Conservation (phyloP, 768 basidiomycete species). For the Leccinum longicurvipes region DNA sequence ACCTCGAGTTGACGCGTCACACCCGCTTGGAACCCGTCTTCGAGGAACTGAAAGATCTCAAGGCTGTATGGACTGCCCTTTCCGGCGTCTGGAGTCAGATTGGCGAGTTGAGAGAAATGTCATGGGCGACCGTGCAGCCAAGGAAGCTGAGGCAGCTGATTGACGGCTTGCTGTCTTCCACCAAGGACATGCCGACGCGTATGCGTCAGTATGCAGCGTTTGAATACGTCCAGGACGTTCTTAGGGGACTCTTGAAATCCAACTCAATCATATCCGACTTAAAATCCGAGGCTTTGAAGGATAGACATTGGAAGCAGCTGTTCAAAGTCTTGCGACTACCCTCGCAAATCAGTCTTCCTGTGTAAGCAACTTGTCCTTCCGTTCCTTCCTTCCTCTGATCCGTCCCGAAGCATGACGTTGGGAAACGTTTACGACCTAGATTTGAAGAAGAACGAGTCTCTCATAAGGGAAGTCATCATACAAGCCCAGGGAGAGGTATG, state of each 20-base stretch:
- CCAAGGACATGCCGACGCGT: constrained; percentile 97
- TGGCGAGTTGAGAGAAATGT: constrained; percentile 78
- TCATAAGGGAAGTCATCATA: constrained; percentile 92
- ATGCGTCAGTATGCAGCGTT: constrained; percentile 99
- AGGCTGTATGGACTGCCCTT: constrained; percentile 98
- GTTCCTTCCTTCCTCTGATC: constrained; percentile 3
- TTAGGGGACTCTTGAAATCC: constrained; percentile 82
- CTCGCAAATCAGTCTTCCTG: constrained; percentile 67
- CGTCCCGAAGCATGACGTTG: constrained; percentile 74
- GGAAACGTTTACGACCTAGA: constrained; percentile 98
- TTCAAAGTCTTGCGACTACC: constrained; percentile 84
- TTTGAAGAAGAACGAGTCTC: constrained; percentile 84
- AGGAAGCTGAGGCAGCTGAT: constrained; percentile 93
- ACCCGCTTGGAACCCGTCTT: constrained; percentile 91
- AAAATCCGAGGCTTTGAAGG: constrained; percentile 95
- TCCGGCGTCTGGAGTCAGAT: constrained; percentile 97
- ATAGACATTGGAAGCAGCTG: constrained; percentile 96
- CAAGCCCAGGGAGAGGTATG: constrained; percentile 95
- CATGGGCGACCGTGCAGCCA: constrained; percentile 92
- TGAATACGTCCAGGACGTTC: constrained; percentile 92
- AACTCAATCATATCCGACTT: constrained; percentile 90
- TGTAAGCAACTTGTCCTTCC: constrained; percentile 45
- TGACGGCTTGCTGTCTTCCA: constrained; percentile 86
- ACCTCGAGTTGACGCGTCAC: constrained; percentile 86
- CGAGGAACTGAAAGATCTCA: constrained; percentile 93